Evolutionary conservation across 2,329 filamentous ascomycete genomes (phyloP).

Genomic region (Emmonsiellopsis sp.): DNA sequence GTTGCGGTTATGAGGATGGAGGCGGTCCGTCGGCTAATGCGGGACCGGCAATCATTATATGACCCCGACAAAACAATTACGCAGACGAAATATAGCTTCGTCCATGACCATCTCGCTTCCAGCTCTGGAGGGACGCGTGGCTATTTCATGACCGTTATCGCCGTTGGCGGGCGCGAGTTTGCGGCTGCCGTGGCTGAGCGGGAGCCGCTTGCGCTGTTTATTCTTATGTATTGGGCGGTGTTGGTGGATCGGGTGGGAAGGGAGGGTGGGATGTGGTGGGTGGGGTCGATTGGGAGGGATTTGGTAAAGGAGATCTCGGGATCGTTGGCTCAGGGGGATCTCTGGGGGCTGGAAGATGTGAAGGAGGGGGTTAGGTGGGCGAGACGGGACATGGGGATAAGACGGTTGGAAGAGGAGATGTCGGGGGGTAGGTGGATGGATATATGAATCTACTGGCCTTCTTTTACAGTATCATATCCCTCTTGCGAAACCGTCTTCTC

Average conservation of each 20-base stretch:
- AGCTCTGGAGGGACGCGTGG: neutral
- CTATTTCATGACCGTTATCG: constrained; percentile 11
- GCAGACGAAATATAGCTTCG: neutral
- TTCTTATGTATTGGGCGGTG: constrained; percentile 15
- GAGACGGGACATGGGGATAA: neutral
- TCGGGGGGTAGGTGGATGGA: neutral
- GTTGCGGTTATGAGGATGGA: too few species aligned
- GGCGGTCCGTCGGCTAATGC: too few species aligned
- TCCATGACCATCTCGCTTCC: neutral
- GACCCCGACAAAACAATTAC: too few species aligned
- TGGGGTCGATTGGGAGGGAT: neutral
- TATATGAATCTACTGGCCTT: too few species aligned
- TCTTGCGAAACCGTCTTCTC: too few species aligned
- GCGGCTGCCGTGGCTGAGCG: constrained; percentile 8
- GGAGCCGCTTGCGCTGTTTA: constrained; percentile 11
- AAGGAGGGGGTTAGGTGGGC: neutral
- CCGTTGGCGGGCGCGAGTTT: constrained; percentile 13
- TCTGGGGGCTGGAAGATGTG: neutral
- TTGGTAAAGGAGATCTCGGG: neutral
- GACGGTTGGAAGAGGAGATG: neutral
- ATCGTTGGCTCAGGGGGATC: neutral
- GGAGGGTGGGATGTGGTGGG: neutral
- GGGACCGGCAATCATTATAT: too few species aligned
- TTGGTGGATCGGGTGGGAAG: constrained; percentile 8
- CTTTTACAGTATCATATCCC: too few species aligned